These are phyloP conservation scores for Phytophthora cryptogea DNA, from an alignment of 352 stramenopile species.

Conservation along the genomic window DNA sequence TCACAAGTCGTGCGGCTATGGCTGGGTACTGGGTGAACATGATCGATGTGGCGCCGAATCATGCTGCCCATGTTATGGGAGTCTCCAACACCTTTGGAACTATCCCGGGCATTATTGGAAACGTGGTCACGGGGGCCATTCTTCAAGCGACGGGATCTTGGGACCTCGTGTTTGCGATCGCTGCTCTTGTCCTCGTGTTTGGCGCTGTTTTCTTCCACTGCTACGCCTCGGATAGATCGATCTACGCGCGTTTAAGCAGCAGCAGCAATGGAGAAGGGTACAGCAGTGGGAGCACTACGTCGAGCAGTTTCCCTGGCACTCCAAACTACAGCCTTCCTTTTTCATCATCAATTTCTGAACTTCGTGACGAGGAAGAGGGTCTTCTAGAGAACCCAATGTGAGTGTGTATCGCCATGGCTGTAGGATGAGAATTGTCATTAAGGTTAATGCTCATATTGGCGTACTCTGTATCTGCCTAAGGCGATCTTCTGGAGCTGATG, in stretches of 20 bases:
- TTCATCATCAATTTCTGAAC: slow-evolving; percentile 35
- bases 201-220: slow-evolving; percentile 78
- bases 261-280: slow-evolving; percentile 26
- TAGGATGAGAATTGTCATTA: slow-evolving; percentile 2
- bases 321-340: slow-evolving; percentile 35
- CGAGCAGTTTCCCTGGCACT: slow-evolving; percentile 38
- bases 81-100: slow-evolving; percentile 89
- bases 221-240: slow-evolving; percentile 77
- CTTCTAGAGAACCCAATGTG: slow-evolving; percentile 51
- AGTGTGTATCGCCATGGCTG: slow-evolving; percentile 3
- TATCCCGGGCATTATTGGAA: slow-evolving; percentile 84
- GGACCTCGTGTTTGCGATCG: slow-evolving; percentile 87
- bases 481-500: slow-evolving; percentile 62
- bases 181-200: slow-evolving; percentile 68
- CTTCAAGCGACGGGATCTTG: slow-evolving; percentile 69
- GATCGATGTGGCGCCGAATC: slow-evolving; percentile 83
- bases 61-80: slow-evolving; percentile 87
- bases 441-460: slow-evolving; percentile 28
- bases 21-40: slow-evolving; percentile 91
- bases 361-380: slow-evolving; percentile 56
- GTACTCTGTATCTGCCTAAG: slow-evolving; percentile 65
- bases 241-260: slow-evolving; percentile 41
- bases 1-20: slow-evolving; percentile 74
- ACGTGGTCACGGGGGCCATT: slow-evolving; percentile 85
- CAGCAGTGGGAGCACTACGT: slow-evolving; percentile 33